phyloP scores from a whole-genome alignment of 2,329 filamentous ascomycete species.

The Erysiphe pulchra region DNA sequence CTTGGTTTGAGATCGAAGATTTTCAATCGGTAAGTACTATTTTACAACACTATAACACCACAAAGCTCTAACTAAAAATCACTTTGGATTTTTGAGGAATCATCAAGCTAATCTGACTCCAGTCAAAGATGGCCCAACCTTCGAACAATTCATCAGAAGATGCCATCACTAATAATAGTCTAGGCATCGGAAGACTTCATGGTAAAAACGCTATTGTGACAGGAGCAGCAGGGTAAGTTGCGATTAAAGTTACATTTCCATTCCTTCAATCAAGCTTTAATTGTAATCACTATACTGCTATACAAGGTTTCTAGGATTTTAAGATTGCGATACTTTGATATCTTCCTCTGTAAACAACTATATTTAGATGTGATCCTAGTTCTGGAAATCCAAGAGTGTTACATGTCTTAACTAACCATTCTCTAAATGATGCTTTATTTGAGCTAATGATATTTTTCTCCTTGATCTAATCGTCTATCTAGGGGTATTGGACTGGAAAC shows the following conservation, averaged over 20 bases:
- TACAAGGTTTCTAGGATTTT: not conserved
- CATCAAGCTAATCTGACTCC: too few relatives aligned
- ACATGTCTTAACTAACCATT: not conserved
- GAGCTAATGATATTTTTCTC: too few relatives aligned
- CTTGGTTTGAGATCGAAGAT: too few relatives aligned
- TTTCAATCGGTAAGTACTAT: too few relatives aligned
- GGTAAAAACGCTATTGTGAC: conserved; percentile 28
- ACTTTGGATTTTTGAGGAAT: too few relatives aligned
- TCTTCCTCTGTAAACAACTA: not conserved
- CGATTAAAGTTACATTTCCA: not conserved
- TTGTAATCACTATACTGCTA: not conserved
- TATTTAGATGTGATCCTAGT: not conserved
- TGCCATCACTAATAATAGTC: conserved; percentile 13
- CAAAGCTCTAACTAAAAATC: too few relatives aligned
- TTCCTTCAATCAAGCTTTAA: too few relatives aligned
- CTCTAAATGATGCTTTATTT: too few relatives aligned
- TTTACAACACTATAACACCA: too few relatives aligned
- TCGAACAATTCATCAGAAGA: conserved; percentile 4
- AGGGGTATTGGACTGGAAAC: conserved; percentile 56
- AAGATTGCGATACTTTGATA: not conserved
- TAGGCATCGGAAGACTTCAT: conserved; percentile 13
- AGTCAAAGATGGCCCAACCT: not conserved
- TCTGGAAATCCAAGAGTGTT: not conserved
- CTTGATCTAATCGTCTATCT: not conserved
- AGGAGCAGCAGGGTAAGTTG: conserved; percentile 38